Conservation (phyloP, 2,329 filamentous ascomycete species). For the Monilinia vaccinii-corymbosi region DNA sequence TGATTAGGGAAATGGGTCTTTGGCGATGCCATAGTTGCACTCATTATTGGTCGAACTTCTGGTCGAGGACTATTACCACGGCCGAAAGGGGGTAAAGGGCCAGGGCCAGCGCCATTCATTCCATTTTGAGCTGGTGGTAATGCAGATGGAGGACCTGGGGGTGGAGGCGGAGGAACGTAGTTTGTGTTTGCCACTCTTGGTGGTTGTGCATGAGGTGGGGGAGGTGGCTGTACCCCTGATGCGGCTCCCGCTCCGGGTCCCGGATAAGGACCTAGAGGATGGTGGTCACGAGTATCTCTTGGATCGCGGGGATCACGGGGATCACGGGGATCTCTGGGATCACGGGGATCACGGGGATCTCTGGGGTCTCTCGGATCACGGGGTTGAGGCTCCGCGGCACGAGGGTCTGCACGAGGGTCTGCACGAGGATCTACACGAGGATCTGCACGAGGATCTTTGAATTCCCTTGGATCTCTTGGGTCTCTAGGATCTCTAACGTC, state of each 20-base stretch:
- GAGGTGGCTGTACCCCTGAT: conserved; percentile 25
- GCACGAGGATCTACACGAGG: conserved; percentile 16
- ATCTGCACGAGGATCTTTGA: not conserved
- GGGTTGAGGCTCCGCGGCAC: conserved; percentile 23
- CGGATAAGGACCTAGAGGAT: conserved; percentile 25
- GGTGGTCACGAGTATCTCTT: conserved; percentile 17
- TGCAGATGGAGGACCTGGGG: conserved; percentile 32
- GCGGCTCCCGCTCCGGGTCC: conserved; percentile 16
- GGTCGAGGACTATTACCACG: conserved; percentile 69
- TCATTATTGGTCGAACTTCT: conserved; percentile 73
- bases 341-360: not conserved
- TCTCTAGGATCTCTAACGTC: not conserved
- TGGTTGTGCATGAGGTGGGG: conserved; percentile 27
- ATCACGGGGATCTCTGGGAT: not conserved
- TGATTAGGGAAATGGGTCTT: conserved; percentile 78
- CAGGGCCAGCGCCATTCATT: conserved; percentile 26
- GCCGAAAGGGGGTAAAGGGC: conserved; percentile 59
- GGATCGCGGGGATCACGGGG: not conserved
- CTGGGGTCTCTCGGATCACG: conserved; percentile 20
- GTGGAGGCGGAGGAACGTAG: conserved; percentile 41
- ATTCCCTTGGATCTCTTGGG: not conserved
- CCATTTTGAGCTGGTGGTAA: conserved; percentile 35
- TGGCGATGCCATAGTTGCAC: conserved; percentile 84
- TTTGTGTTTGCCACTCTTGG: conserved; percentile 53
- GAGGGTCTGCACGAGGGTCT: not conserved